Percentiles rank a stretch among this genome's conserved stretches.
These are phyloP conservation scores for Monosporascus sp. DNA, from an alignment of 2,329 filamentous ascomycete genomes.

Conservation along the genomic window DNA sequence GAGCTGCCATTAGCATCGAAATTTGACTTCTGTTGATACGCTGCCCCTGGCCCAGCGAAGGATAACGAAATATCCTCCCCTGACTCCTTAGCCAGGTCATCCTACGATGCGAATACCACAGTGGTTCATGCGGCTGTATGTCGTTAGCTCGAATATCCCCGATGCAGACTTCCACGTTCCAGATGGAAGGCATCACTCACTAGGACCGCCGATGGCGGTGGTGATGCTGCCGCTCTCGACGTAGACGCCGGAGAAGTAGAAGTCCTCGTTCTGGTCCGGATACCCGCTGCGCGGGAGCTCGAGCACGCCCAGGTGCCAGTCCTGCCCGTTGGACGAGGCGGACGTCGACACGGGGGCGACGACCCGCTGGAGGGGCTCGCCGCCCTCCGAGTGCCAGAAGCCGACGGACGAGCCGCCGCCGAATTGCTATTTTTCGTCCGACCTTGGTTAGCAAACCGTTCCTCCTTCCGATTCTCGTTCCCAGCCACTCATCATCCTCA, in stretches of 20 bases:
- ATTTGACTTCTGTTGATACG: no score
- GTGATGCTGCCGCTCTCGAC: conserved; percentile 53
- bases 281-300: conserved; percentile 56
- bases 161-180: neutral
- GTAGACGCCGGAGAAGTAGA: conserved; percentile 69
- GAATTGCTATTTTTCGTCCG: conserved; percentile 35
- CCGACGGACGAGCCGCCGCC: conserved; percentile 48
- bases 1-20: no score
- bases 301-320: conserved; percentile 69
- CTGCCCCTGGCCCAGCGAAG: no score
- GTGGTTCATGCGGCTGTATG: no score
- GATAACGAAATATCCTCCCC: no score
- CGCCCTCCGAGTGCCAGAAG: conserved; percentile 65
- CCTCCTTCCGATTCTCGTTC: no score
- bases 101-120: no score
- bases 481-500: no score
- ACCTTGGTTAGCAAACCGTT: no score
- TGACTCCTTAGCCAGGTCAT: no score
- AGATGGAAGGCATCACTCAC: conserved; percentile 8
- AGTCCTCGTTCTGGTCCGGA: conserved; percentile 55
- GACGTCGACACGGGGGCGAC: conserved; percentile 55
- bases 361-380: conserved; percentile 49
- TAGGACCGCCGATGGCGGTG: conserved; percentile 25
- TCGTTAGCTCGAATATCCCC: neutral
- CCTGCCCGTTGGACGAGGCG: conserved; percentile 60